Evolutionary conservation across 2,329 filamentous ascomycete genomes (phyloP).

Genomic region (Colletotrichum liriopes): DNA sequence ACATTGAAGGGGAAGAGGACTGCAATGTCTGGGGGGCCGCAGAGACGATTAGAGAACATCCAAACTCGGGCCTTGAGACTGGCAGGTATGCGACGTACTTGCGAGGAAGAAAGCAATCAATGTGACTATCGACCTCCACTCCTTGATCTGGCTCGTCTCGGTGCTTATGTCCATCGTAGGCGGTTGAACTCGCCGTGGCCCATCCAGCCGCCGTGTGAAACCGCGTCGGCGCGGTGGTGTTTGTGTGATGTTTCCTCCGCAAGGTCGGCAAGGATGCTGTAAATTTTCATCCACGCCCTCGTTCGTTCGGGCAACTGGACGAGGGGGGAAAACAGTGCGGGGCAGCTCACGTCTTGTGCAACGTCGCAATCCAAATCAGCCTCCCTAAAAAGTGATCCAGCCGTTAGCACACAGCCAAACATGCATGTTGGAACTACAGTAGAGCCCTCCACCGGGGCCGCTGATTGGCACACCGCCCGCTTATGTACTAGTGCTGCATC

Average conservation of each 20-base stretch:
- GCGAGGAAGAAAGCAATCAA: constrained; percentile 79
- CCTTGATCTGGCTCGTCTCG: constrained; percentile 70
- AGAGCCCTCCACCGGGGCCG: neutral
- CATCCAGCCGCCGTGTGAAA: constrained; percentile 4
- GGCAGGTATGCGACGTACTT: constrained; percentile 67
- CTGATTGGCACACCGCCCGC: neutral
- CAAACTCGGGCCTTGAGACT: neutral
- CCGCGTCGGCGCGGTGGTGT: constrained; percentile 3
- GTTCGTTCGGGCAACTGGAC: too few species aligned
- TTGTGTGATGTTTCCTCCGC: neutral
- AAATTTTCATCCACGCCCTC: too few species aligned
- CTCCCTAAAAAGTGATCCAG: too few species aligned
- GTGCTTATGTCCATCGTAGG: constrained; percentile 47
- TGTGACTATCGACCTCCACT: constrained; percentile 80
- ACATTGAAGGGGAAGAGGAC: constrained; percentile 80
- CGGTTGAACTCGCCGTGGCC: neutral
- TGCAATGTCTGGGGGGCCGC: constrained; percentile 68
- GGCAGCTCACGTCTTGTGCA: too few species aligned
- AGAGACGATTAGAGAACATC: neutral
- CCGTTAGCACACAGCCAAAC: too few species aligned
- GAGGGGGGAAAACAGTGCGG: neutral
- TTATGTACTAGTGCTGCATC: too few species aligned
- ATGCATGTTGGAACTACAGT: too few species aligned
- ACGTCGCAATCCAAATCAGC: too few species aligned
- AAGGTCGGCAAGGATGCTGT: neutral